Base-by-base conservation (phyloP, 83 land plant species). In the Thuja plicata region DNA sequence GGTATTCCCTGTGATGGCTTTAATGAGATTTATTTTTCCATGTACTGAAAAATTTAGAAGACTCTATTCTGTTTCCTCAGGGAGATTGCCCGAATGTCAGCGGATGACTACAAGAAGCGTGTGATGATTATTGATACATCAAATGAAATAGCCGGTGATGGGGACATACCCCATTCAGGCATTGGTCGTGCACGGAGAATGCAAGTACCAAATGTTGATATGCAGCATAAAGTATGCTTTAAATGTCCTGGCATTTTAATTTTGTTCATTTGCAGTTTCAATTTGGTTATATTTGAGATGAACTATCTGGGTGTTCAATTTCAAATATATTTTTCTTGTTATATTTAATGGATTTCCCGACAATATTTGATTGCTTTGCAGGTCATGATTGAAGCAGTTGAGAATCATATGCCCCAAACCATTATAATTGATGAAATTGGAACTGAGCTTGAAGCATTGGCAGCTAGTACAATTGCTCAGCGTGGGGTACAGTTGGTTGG, bases 131-230 rank as follows among this genome's bases (percentile, higher is more conserved):
- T 98, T 32, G 99, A 98, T 91, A 98, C 99, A 48, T 98, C 99
- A 15, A 98, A 98, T 95, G 99, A 98, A 87, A 98, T 98, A 88
- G 99, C 96, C 79, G 99, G 99, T 83, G 99, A 98, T 94, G 99
- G 99, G 7, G 99, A 98, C 90, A 94, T 98, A 35, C 99, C 99
- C 77, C 99, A 98, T 92, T 90, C 96, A 82, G 99, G 99, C 83
- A 98, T 98, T 78, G 99, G 99, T 60, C 92, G 94, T 87, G 99
- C 99, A 35, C 94, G 99, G 50, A 96, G 99, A 91, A 98, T 98
- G 99, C 99, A 98, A 92, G 99, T 98, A n/a, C 95, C 99, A 62
- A 96, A 97, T 94, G 99, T 98, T 89, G 93, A 94, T 84, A 92
- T 98, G 97, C 99, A 98, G 88, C 99, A 98, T 88, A 94, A 94